Conservation (phyloP, 345 rosid genomes). For the Toxicodendron radicans region DNA sequence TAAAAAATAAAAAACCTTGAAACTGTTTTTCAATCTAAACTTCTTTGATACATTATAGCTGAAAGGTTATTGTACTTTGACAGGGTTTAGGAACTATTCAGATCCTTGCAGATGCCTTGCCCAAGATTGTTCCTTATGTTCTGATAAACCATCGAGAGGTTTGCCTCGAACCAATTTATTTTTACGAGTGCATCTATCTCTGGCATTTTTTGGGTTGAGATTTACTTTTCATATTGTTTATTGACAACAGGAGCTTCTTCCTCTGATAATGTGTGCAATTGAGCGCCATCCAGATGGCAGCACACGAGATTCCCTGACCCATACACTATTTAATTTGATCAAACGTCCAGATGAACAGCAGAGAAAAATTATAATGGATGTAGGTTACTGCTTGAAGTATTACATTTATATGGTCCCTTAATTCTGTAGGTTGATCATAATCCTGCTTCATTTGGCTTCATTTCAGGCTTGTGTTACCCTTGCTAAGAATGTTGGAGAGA, state of each 20-base stretch:
- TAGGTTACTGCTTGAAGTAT: slow-evolving; percentile 42
- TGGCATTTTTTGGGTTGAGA: not conserved
- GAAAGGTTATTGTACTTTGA: slow-evolving; percentile 24
- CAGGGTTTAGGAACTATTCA: slow-evolving; percentile 93
- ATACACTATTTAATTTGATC: slow-evolving; percentile 88
- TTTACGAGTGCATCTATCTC: not conserved
- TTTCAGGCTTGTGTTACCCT: slow-evolving; percentile 92
- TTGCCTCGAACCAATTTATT: slow-evolving; percentile 19
- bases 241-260: slow-evolving; percentile 79
- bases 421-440: slow-evolving; percentile 22
- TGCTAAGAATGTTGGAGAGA: slow-evolving; percentile 93
- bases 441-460: slow-evolving; percentile 25
- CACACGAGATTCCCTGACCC: slow-evolving; percentile 90
- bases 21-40: not conserved
- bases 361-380: slow-evolving; percentile 94
- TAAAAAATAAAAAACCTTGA: not conserved
- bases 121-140: slow-evolving; percentile 96
- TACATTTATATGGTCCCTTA: slow-evolving; percentile 12
- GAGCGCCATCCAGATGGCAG: slow-evolving; percentile 88
- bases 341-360: slow-evolving; percentile 98
- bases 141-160: slow-evolving; percentile 98
- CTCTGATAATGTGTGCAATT: slow-evolving; percentile 97
- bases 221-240: slow-evolving; percentile 18
- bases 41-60: slow-evolving; percentile 18
- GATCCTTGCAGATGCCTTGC: slow-evolving; percentile 95